Base-by-base conservation (phyloP, 208 protist genomes). In the Crithidia mellificae region DNA sequence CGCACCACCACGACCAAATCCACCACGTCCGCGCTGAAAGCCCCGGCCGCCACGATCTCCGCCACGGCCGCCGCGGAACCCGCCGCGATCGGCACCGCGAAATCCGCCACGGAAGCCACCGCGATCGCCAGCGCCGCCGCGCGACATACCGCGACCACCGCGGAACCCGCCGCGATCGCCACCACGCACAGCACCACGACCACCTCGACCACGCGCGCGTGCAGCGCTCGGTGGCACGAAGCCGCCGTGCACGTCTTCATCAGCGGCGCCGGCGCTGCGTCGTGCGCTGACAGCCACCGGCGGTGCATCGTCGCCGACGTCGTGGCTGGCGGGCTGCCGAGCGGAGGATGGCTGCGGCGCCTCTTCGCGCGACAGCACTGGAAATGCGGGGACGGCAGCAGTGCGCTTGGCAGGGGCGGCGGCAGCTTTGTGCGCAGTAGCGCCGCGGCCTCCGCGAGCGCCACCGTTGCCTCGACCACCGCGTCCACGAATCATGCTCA, bases 241-340 rank as follows among this genome's bases (percentile, higher is more conserved):
- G 20, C 63, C 63, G 19, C 20, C 9, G 57, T 66, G 36, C 4
- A 15, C 47, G n/a, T 56, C 49, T 11, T 36, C 49, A 11, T 62
- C 62, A 8, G 24, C 55, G 12, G 24, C 55, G 9, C 22, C 50
- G 9, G 25, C 20, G 19, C 11, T 51, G 22, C 75, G 80, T 11
- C 80, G 74, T 15, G 80, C 80, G 17, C 69, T 76, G 30, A 81
- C 72, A 4, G 68, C 72, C 14, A 63, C 64, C 17, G 80, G 80
- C 30, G 80, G 71, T 11, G 80, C 68, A n/a, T 85, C 80, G 38
- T 85, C 78, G 46, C 39, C 65, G 36, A 32, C 36, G 36, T 71
- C 24, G 56, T 63, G 38, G 34, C 29, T 19, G 38, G 41, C 41
- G 14, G 41, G 12, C 15, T 46, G 41, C 41, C 8, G 14, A 6